Base-by-base conservation (phyloP, 2,329 filamentous ascomycete species). In the Botrytis elliptica region DNA sequence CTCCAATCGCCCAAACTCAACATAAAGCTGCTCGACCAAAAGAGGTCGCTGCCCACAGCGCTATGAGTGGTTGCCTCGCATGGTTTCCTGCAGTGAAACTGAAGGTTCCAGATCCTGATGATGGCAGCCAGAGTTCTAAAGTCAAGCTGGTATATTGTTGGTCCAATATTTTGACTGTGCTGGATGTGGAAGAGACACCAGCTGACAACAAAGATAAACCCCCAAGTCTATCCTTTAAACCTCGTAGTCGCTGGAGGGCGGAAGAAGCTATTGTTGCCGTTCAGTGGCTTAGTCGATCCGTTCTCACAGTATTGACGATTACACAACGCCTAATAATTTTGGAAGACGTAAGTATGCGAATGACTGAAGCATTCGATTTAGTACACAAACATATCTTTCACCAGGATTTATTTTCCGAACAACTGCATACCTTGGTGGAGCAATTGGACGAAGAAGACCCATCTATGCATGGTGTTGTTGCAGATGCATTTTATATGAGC, bases 401-500 rank as follows among this genome's bases (percentile, higher is more conserved):
- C 81, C 86, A 89, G 69, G 95, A 98, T 80, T 84, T 97, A 25
- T 99, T 98, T 82, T 98, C 95, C 1, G 88, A 89, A 40, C 96
- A 98, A 80, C 85, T 99, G 20, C 92, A 93, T 79, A 88, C 86
- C 29, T 87, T 98, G 9, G 93, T 99, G 36, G 96, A 98, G 81
- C 91, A 95, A 75, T 85, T 96, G 29, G 92, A 98, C 76, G 94
- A 97, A 77, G 90, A 95, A 74, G 94, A 98, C 78, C 86, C 89
- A 0, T 93, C 94, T 0, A 92, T 98, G 90, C 96, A 98, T 83
- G 95, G 95, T 3, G 95, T 98, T 14, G 93, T 98, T 66, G 95
- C 95, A 12, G 96, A 99, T 85, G 96, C 95, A 0, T 99, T 98
- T 79, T 95, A 95, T 81, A 98, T 98, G 94, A 98, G 95, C 82